phyloP scores from a whole-genome alignment of 2,329 filamentous ascomycete genomes.

The Cladosporium cucumerinum region DNA sequence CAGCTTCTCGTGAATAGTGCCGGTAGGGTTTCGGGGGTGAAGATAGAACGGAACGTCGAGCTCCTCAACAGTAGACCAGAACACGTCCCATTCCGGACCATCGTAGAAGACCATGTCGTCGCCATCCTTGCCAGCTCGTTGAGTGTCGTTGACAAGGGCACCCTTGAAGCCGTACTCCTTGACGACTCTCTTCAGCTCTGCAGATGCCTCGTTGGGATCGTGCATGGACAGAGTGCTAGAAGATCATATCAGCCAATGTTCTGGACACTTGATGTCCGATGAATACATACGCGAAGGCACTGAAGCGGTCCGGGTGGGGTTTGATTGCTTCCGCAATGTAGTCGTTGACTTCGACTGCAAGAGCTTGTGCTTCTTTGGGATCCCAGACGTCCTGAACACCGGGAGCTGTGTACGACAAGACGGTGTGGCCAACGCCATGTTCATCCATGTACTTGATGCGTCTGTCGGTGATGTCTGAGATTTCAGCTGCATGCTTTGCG shows the following conservation, averaged over 20 bases:
- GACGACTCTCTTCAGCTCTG: slow-evolving; percentile 54
- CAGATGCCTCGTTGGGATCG: slow-evolving; percentile 49
- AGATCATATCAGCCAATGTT: not conserved
- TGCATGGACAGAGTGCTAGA: slow-evolving; percentile 42
- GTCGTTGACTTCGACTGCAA: slow-evolving; percentile 48
- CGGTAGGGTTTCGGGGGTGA: slow-evolving; percentile 51
- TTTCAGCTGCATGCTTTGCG: slow-evolving; percentile 57
- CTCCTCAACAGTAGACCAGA: slow-evolving; percentile 58
- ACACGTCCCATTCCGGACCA: slow-evolving; percentile 56
- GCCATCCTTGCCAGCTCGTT: slow-evolving; percentile 56
- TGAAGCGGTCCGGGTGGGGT: slow-evolving; percentile 41
- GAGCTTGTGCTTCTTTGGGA: slow-evolving; percentile 41
- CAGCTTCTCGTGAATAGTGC: slow-evolving; percentile 55
- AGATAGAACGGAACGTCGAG: slow-evolving; percentile 64
- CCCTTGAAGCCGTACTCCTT: slow-evolving; percentile 43
- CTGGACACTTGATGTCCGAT: not conserved
- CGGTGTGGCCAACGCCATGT: slow-evolving; percentile 47
- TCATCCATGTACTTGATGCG: slow-evolving; percentile 44
- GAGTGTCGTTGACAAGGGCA: slow-evolving; percentile 38
- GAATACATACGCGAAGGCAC: slow-evolving; percentile 40
- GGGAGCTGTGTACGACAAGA: slow-evolving; percentile 49
- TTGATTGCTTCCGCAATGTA: slow-evolving; percentile 45
- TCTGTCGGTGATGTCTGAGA: slow-evolving; percentile 46
- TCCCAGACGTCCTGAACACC: slow-evolving; percentile 49
- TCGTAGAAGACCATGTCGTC: slow-evolving; percentile 65